Base-by-base conservation (phyloP, 2,329 filamentous ascomycete genomes). In the Emmonsiellopsis sp. region DNA sequence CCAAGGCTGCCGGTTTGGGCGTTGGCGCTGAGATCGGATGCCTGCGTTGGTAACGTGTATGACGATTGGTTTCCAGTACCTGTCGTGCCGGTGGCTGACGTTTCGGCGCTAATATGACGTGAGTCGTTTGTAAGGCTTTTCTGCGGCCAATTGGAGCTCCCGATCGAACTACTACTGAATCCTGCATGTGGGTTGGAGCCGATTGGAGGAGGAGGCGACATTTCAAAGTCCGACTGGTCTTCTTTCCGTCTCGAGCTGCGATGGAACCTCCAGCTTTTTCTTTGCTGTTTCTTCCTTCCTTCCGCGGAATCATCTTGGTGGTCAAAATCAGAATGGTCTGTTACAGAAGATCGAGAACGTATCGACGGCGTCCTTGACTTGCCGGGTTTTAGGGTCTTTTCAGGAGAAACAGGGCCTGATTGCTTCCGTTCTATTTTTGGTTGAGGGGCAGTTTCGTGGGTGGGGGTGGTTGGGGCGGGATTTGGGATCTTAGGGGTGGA, bases 321-420 rank as follows among this genome's bases (percentile, higher is more conserved):
- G 57, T 95, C 90, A 32, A 84, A 66, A 64, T 95, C 90, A 0
- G 89, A 95, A 20, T 85, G 82, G 59, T 94, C 90, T 26, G 92
- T 93, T 58, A 83, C 76, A 2, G 80, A 83, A 0, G 80, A 81
- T 45, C 79, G 78, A 9, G 89, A 92, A 60, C 87, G 83, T 55
- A 90, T 76, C 0, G 90, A 95, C 2, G 84, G 82, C 0, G 87
- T 82, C 0, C 88, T 88, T 0, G 89, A 95, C 55, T 79, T 79
- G 58, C 83, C 82, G 0, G 84, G 82, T 59, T 81, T 84, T 34
- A 91, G 67, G 0, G 79, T 76, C 6, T 74, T 70, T 57, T 76
- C 70, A 51, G 72, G 30, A 37, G 50, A 34, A 26, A 37, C 32
- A 20, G 66, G 53, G 75, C 70, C 50, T 76, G 75, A 53, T 67